A percentile compares a stretch with the other conserved stretches of the same genome.
These are phyloP conservation scores for Mesostigma viride DNA, from an alignment of 139 green algal genomes.

Conservation along the genomic window DNA sequence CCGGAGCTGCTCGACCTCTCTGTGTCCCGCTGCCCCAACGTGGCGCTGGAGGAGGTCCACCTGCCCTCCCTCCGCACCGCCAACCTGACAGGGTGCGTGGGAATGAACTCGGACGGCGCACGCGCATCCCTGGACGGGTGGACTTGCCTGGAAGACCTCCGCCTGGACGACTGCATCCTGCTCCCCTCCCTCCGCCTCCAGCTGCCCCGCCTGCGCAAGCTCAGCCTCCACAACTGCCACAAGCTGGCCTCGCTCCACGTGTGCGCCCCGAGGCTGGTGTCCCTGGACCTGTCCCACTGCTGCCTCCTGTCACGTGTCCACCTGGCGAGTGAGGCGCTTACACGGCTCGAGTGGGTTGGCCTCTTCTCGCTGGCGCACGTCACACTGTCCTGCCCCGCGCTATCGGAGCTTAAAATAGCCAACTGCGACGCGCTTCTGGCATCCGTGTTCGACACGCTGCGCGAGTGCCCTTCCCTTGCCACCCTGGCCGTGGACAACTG, in stretches of 20 bases:
- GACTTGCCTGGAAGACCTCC: background rate
- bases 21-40: slow-evolving; percentile 1
- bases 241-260: background rate
- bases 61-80: background rate
- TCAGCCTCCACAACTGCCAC: slow-evolving; percentile 1
- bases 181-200: background rate
- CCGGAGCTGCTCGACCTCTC: background rate
- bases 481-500: slow-evolving; percentile 4
- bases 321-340: background rate
- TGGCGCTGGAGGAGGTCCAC: background rate
- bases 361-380: slow-evolving; percentile 6
- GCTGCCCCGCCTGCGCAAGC: slow-evolving; percentile 2
- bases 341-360: background rate
- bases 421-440: slow-evolving; percentile 10
- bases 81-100: background rate
- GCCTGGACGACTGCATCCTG: slow-evolving; percentile 7
- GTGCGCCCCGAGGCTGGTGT: background rate
- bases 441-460: slow-evolving; percentile 2
- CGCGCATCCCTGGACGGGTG: background rate
- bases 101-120: background rate
- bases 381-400: background rate
- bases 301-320: background rate
- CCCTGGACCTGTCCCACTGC: slow-evolving; percentile 3
- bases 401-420: slow-evolving; percentile 7
- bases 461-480: background rate